Base-by-base conservation (phyloP, 1,284 basidiomycete genomes). In the Cutaneotrichosporon curvatum region DNA sequence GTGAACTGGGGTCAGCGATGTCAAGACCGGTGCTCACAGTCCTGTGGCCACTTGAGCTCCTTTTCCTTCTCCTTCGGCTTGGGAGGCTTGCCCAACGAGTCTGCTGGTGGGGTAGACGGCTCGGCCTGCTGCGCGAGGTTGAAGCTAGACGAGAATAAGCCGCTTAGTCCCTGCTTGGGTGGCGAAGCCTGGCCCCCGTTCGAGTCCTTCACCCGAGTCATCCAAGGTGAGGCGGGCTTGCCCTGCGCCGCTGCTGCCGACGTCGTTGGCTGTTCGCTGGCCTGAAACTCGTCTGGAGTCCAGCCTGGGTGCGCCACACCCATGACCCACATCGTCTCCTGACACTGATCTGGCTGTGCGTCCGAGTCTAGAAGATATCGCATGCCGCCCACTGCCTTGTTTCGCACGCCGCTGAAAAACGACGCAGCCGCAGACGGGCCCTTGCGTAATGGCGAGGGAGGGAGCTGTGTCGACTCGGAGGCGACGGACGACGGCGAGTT, bases 361-460 rank as follows among this genome's bases (percentile, higher is more conserved):
- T 92, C 88, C 56, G 79, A 81, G 71, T 92, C 88, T 50, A 89
- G 76, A 7, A 92, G 73, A 69, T 87, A 86, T 21, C 87, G 77
- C 74, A 89, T 80, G 5, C 68, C 66, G 33, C 69, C 70, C 0
- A 66, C 70, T 1, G 68, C 68, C 45, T 63, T 64, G 49, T 71
- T 68, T 23, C 65, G 59, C 11, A 71, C 70, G 3, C 67, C 68
- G 32, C 61, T 56, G 12, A 72, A 56, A 33, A 71, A 63, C 32
- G 53, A 57, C 5, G 67, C 60, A 6, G 67, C 65, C 9, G 60
- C 62, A 3, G 61, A 62, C 12, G 63, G 55, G 11, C 51, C 48
- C 50, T 64, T 68, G 4, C 67, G 56, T 10, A 57, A 30, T 3
- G 68, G 66, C 7, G 66, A 68, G 19, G 62, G 55, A 3, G 60